These are phyloP conservation scores for Penicillium sp. DNA, from an alignment of 2,329 filamentous ascomycete species.

Conservation along the genomic window DNA sequence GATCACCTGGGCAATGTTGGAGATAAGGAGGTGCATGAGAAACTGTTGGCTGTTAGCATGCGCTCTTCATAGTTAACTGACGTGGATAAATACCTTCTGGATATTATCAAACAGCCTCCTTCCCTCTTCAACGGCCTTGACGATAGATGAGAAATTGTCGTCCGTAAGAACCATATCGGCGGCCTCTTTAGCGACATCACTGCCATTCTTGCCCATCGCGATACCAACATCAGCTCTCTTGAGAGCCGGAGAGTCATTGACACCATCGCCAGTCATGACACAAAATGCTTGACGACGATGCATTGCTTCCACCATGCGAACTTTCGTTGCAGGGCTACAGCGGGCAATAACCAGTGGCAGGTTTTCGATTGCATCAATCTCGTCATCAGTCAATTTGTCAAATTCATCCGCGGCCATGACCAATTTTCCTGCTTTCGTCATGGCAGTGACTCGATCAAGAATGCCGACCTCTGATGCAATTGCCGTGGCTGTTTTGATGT, in stretches of 20 bases:
- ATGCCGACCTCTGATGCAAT: conserved; percentile 60
- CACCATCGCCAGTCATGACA: conserved; percentile 86
- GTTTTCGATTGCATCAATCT: conserved; percentile 66
- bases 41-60: conserved; percentile 49
- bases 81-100: conserved; percentile 63
- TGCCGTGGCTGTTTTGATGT: conserved; percentile 56
- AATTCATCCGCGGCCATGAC: conserved; percentile 59
- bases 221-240: conserved; percentile 82
- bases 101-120: conserved; percentile 86
- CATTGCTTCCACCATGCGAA: conserved; percentile 85
- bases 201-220: conserved; percentile 81
- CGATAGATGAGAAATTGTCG: conserved; percentile 85
- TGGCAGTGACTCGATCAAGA: conserved; percentile 43
- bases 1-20: conserved; percentile 82
- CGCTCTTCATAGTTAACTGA: conserved; percentile 68
- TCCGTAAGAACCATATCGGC: conserved; percentile 63
- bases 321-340: conserved; percentile 82
- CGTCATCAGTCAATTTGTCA: conserved; percentile 51
- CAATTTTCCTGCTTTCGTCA: conserved; percentile 42
- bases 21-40: conserved; percentile 72
- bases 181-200: conserved; percentile 81
- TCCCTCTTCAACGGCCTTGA: conserved; percentile 78
- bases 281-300: conserved; percentile 73
- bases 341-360: conserved; percentile 79
- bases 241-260: conserved; percentile 81